Base-by-base conservation (phyloP, 208 protist genomes). In the Leishmania gerbilli region DNA sequence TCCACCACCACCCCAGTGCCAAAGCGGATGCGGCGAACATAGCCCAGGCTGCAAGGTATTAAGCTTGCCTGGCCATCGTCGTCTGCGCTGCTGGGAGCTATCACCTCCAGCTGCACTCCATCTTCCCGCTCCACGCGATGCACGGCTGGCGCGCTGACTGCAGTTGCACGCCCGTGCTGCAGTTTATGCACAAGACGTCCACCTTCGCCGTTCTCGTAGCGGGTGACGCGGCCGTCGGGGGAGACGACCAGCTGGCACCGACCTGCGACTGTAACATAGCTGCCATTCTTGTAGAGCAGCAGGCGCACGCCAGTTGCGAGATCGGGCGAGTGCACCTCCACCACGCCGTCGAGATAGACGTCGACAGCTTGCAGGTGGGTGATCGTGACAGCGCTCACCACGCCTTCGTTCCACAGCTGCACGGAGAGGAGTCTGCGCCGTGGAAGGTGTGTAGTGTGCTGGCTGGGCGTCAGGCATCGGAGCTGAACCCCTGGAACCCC, bases 301-400 rank as follows among this genome's bases (percentile, higher is more conserved):
- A 95, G 62, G 31, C 84, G 87, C 71, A 86, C 83, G 1, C 79
- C 79, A 1, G 67, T 74, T n/a, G 68, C 45, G 40, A 82, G 58
- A 11, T 90, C 88, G 27, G 81, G 81, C 42, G 87, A 87, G 17
- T 79, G 31, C 19, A 95, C 2, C 74, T 93, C 84, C 74, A 87
- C 77, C 42, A 88, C 86, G 21, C 92, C 92, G 77, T 92, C 90
- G 15, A 87, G 45, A 71, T 89, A 90, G 34, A 90, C 65, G 37
- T 74, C 79, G 7, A 89, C 74, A 27, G 45, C 77, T 27, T 80
- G 47, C 55, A 90, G 81, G 56, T 77, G 82, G 9, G 53, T 60
- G 45, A 95, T 17, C 1, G 62, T 19, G 31, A 87, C 42, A 24
- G 49, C 76, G 21, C 78, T 74, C 40, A 95, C 40, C 55, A 24